phyloP scores from a whole-genome alignment of 257 asterid genomes.

The Fraxinus cuspidata region DNA sequence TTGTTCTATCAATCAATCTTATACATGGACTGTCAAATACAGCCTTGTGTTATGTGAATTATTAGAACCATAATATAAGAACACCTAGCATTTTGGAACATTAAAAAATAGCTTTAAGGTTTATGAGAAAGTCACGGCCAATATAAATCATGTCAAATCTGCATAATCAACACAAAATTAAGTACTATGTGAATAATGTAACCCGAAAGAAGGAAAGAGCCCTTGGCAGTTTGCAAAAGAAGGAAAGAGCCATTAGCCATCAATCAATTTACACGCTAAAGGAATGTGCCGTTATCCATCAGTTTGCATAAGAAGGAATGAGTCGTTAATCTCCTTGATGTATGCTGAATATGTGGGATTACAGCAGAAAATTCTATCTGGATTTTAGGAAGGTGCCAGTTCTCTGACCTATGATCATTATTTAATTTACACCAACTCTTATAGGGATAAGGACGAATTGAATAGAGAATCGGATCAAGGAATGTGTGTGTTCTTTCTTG shows the following conservation, averaged over 20 bases:
- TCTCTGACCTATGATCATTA: background rate
- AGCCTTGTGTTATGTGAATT: background rate
- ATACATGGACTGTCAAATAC: background rate
- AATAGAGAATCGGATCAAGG: too few relatives aligned
- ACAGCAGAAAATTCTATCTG: background rate
- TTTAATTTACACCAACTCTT: too few relatives aligned
- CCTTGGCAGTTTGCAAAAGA: background rate
- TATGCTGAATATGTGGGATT: background rate
- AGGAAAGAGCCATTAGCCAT: background rate
- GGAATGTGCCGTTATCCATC: background rate
- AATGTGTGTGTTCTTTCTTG: too few relatives aligned
- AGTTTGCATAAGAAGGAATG: background rate
- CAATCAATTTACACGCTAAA: background rate
- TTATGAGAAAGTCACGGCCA: background rate
- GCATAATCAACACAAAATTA: background rate
- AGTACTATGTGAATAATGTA: background rate
- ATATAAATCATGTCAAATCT: background rate
- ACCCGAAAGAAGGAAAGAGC: background rate
- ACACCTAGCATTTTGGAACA: background rate
- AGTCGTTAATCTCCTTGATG: background rate
- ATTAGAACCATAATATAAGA: background rate
- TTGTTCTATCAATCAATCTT: background rate
- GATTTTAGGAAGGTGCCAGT: background rate
- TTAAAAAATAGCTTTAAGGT: background rate
- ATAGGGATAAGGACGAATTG: too few relatives aligned